Evolutionary conservation across 108 stramenopile species (phyloP), one percentile per base, ranked within the genome.

Genomic region (Phaeodactylum tricornutum): DNA sequence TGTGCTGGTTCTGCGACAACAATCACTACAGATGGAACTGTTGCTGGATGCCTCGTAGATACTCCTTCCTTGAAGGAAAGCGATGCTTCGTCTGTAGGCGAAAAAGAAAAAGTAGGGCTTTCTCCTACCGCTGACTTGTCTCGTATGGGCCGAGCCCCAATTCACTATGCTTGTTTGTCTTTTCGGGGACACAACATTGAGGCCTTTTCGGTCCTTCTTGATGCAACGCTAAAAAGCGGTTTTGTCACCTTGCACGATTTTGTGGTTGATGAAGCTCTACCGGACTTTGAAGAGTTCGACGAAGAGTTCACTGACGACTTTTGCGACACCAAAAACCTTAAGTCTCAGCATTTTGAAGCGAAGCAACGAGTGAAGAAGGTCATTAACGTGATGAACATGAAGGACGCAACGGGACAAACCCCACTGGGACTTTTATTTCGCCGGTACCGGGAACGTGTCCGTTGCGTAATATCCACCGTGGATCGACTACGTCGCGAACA

Each of bases 371-470:
- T 6, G 30, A 45, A 32, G 19, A 35, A 21, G 42, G 49, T 39
- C 16, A 39, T 8, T 19, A 63, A 62, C 49, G 55, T 60, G 1
- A 26, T 72, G 32, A 62, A 56, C 1, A 20, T 66, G 37, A 62
- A 47, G 38, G 71, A 72, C 47, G 33, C 37, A 6, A 53, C 53
- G 12, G 71, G 71, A 5, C 41, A 62, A 17, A 67, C 71, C 6
- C 66, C 71, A 12, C 47, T 72, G 4, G 64, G 53, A 6, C 46
- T 67, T 12, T 40, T 72, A 22, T 72, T 72, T 53, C 32, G 55
- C 19, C 52, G 65, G n/a, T 72, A 72, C 35, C 55, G 71, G 17
- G 66, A 72, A 37, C 65, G 71, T 0, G 66, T 72, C 12, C 41
- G 39, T 17, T 24, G 41, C 6, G 53, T 54, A 3, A 46, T 57